Evolutionary conservation across 768 basidiomycete genomes (phyloP), one percentile per base, ranked within the genome.

Genomic region (Nidularia sp.): DNA sequence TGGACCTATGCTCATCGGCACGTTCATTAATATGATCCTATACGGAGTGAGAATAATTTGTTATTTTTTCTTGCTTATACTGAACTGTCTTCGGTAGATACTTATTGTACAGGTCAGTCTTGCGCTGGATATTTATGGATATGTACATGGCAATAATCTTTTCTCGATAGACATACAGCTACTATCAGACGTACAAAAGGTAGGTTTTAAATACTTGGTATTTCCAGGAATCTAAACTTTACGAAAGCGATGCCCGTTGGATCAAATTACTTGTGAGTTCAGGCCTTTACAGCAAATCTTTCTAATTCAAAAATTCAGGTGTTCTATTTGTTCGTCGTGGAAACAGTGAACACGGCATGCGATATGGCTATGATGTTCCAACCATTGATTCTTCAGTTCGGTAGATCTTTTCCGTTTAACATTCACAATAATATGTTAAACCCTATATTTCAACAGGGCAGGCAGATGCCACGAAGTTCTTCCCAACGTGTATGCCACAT

Each of bases 351-450:
- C 52, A 76, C 76, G 2, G 74, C 58, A 4, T 71, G 69, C 54
- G 71, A 75, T 56, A 73, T 78, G 49, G 68, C 64, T 5, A 70
- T 78, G 59, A 69, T 78, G 60, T 80, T 72, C 47, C 70, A 80
- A 52, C 76, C 77, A 0, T 64, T 80, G 1, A 74, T 80, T 22
- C 47, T 63, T 32, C 60, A 74, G 52, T 78, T 70, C 43, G 73
- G 74, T 71, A 42, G 1, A 10, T 45, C 7, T 43, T 18, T 7
- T 50, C 22, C 12, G 36, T 3, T 34, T 22, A 31, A 9, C 4
- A 10, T 53, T 8, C 18, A 33, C 7, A 34, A 18, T 18, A 18
- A 8, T 25, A 9, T 13, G 15, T 4, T 45, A 49, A 8, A 32
- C 4, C 9, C 32, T 8, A n/a, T 5, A 12, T 34, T 34, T 18